phyloP scores from a whole-genome alignment of 768 basidiomycete genomes.

The Leccinum sublutescens region DNA sequence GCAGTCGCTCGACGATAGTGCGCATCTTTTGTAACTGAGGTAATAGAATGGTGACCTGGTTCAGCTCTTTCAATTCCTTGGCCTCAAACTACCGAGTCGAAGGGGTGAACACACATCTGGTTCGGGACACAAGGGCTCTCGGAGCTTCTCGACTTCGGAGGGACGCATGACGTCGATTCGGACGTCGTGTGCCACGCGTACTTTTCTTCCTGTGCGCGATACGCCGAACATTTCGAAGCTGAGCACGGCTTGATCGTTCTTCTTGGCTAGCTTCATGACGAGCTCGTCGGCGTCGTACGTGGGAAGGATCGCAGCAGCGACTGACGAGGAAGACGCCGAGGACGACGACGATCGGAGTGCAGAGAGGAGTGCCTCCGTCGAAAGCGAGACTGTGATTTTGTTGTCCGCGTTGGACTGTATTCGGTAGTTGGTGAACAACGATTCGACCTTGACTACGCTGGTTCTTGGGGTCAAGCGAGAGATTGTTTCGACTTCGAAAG shows the following conservation, averaged over 20 bases:
- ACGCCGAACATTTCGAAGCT: constrained; percentile 71
- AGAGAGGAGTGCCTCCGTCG: constrained; percentile 70
- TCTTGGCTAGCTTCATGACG: constrained; percentile 84
- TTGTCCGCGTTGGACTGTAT: constrained; percentile 86
- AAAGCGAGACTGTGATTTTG: constrained; percentile 72
- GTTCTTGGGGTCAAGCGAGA: constrained; percentile 7
- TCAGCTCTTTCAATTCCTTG: constrained; percentile 2
- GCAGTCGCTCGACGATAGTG: constrained; percentile 74
- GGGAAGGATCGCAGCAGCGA: constrained; percentile 30
- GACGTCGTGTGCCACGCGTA: constrained; percentile 77
- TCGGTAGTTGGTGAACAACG: constrained; percentile 73
- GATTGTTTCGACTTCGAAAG: constrained; percentile 30
- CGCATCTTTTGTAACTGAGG: constrained; percentile 74
- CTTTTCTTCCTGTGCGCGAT: constrained; percentile 59
- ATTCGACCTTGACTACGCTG: constrained; percentile 63
- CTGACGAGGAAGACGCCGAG: constrained; percentile 41
- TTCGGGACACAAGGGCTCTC: constrained; percentile 82
- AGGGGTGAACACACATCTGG: constrained; percentile 63
- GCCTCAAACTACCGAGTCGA: not conserved
- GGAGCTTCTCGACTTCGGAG: constrained; percentile 65
- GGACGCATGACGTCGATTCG: constrained; percentile 79
- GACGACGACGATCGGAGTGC: constrained; percentile 67
- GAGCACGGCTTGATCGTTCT: constrained; percentile 74
- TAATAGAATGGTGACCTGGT: constrained; percentile 72
- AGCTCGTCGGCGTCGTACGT: constrained; percentile 60